A percentile compares a stretch with the other conserved stretches of the same genome.
Conservation (phyloP, 345 rosid species). For the Eucalyptus regnans region DNA sequence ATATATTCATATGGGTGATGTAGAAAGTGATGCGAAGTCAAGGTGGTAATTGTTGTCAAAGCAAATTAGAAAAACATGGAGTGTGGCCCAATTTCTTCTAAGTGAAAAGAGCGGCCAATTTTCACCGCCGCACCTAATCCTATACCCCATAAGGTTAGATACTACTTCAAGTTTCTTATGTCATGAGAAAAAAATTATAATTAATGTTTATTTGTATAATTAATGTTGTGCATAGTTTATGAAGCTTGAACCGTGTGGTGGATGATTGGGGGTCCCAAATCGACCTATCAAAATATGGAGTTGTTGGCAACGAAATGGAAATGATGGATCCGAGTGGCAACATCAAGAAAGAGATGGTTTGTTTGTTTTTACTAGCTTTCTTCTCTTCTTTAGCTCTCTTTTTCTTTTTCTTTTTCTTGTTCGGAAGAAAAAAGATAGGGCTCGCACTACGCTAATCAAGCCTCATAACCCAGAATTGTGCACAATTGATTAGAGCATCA, state of each 20-base stretch:
- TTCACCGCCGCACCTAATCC: conserved; percentile 17
- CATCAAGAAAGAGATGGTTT: conserved; percentile 14
- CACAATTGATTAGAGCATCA: neutral
- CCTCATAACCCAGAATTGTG: neutral
- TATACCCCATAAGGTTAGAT: neutral
- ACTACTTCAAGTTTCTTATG: conserved; percentile 12
- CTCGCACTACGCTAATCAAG: neutral
- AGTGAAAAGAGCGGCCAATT: neutral
- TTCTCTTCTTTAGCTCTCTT: neutral
- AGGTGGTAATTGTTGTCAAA: conserved; percentile 14
- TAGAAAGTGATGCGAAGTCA: neutral
- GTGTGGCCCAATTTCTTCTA: neutral
- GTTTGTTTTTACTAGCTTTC: too few relatives aligned
- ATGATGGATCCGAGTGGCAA: conserved; percentile 14
- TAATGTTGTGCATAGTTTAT: neutral
- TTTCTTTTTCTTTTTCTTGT: neutral
- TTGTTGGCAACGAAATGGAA: conserved; percentile 10
- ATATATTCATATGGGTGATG: neutral
- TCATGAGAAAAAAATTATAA: conserved; percentile 9
- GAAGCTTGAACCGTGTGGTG: neutral
- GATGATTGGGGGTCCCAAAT: neutral
- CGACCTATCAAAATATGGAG: neutral
- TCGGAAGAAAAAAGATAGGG: neutral
- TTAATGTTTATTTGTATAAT: neutral
- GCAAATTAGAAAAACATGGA: neutral